Evolutionary conservation across 306 rosid genomes (phyloP), one percentile per base, ranked within the genome.

Genomic region (Carpinus fangiana): DNA sequence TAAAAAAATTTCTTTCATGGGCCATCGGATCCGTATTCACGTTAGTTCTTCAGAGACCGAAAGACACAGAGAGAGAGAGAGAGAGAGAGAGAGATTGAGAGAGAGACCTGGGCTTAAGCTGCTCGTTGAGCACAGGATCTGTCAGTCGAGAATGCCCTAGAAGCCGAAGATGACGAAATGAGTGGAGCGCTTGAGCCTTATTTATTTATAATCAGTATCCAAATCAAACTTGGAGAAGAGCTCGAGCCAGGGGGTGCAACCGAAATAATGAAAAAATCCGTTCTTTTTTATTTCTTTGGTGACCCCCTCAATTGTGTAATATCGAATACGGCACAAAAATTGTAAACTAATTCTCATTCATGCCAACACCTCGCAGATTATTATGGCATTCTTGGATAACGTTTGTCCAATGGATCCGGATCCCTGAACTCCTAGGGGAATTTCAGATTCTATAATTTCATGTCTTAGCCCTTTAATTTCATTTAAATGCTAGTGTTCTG

Each of bases 21-120:
- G 17, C 36, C 28, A 23, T 23, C 14, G 38, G 36, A 59, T 59
- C 65, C 11, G 12, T 21, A 3, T 57, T 57, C 23, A 7, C 34
- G 65, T 59, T 23, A 21, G 23, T 59, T 21, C 28, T 59, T 23
- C 65, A 23, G 12, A 20, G 12, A 2, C 12, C 9, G 8, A 12
- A 1, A 21, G 28, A 9, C 14, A 5, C 16, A 1, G 36, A 20
- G 13, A 57, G 13, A 23, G 13, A 47, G n/a, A n/a, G n/a, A 13
- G n/a, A n/a, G n/a, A n/a, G n/a, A n/a, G n/a, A 41, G 18, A 14
- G 3, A 60, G 41, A 8, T 4, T 31, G 45, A 17, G n/a, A 16
- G 20, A 64, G 69, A 62, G 69, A 62, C 70, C 70, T 31, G 70
- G 21, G 11, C 6, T 64, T 64, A 64, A 10, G 70, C 70, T 64